Base-by-base conservation (phyloP, 257 asterid genomes). In the Gentiana dahurica region DNA sequence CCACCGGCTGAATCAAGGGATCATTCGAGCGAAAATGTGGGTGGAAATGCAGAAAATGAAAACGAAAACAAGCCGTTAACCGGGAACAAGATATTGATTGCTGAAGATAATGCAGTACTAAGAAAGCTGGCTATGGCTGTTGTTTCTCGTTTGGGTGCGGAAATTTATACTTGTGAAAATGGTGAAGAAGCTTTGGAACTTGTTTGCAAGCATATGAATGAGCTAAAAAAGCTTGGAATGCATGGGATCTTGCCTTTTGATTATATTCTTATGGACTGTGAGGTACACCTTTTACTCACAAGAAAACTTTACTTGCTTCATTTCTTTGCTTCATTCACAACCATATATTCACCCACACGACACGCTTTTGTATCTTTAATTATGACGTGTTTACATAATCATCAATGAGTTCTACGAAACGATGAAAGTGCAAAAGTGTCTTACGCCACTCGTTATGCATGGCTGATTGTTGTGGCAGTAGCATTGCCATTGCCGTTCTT, bases 181-280 rank as follows among this genome's bases (percentile, higher is more conserved):
- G 96, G 96, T 4, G 78, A 73, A 60, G 75, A 71, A 51, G 95
- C 94, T 39, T 57, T 66, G 32, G 36, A 46, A 70, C 75, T 73
- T 24, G 84, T 87, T 48, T 47, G 64, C 66, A 37, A 24, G 46
- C 63, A 65, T 37, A 62, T 76, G 2, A 15, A 46, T 0, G 57
- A 68, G 34, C 66, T 59, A 61, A 44, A 35, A 13, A 56, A 37
- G 52, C 37, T 6, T 10, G 57, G 53, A 34, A 50, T 65, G 45
- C 39, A 49, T 54, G 43, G 32, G 2, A 59, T 36, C 43, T 37
- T 33, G 34, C 83, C 89, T 8, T 90, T 73, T 34, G 87, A 82
- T 62, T 87, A 73, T 51, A 77, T 86, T 43, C 68, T 91, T 43
- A 87, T 91, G 96, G 98, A 85, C 41, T 91, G 94, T 32, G 73